These are phyloP conservation scores for Cladophialophora carrionii DNA, from an alignment of 2,329 filamentous ascomycete genomes.

Conservation along the genomic window DNA sequence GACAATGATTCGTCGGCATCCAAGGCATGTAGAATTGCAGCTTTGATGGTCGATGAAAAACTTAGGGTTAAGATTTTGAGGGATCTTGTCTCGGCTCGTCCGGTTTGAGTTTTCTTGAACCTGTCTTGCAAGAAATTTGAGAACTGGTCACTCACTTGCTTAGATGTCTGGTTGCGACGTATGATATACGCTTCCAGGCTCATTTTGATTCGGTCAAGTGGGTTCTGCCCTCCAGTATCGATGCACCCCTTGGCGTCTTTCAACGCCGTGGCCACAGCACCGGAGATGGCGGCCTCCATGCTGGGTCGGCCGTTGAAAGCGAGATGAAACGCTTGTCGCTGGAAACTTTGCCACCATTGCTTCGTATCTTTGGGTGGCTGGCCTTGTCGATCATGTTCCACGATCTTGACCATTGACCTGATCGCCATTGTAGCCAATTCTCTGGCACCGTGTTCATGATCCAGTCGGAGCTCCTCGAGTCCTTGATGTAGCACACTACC, in stretches of 20 bases:
- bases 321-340: conserved; percentile 60
- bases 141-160: conserved; percentile 32
- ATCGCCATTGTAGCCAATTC: conserved; percentile 62
- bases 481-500: conserved; percentile 46
- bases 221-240: conserved; percentile 8
- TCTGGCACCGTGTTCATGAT: conserved; percentile 63
- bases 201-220: conserved; percentile 25
- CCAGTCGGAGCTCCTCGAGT: conserved; percentile 56
- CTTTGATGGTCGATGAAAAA: conserved; percentile 63
- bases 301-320: conserved; percentile 68
- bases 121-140: conserved; percentile 19
- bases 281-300: conserved; percentile 65
- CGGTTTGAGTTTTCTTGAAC: conserved; percentile 3
- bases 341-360: conserved; percentile 58
- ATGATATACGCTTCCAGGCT: conserved; percentile 39
- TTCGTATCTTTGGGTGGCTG: conserved; percentile 51
- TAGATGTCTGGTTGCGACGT: conserved; percentile 37
- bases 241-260: conserved; percentile 43
- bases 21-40: conserved; percentile 45
- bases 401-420: conserved; percentile 53
- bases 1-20: conserved; percentile 46
- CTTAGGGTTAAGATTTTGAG: conserved; percentile 64
- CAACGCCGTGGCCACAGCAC: conserved; percentile 54
- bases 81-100: background rate
- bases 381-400: conserved; percentile 42